Conservation (phyloP, 768 basidiomycete genomes). For the Amanita pseudoporphyria region DNA sequence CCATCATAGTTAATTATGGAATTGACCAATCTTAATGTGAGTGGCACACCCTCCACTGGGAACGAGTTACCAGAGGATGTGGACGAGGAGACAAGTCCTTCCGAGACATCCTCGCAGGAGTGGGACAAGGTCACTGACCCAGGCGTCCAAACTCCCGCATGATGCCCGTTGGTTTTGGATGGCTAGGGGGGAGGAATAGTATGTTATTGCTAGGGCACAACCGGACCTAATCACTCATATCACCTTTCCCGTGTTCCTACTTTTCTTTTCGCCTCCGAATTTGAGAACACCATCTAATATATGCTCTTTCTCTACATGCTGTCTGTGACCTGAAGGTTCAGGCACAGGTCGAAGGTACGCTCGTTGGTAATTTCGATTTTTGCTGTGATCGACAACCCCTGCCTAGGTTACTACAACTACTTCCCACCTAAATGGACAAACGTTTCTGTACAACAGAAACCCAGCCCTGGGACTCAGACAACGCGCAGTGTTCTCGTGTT, state of each 20-base stretch:
- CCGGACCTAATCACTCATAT: conserved; percentile 6
- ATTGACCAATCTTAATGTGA: conserved; percentile 36
- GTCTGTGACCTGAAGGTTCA: conserved; percentile 40
- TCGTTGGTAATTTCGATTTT: conserved; percentile 9
- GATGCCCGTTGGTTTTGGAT: conserved; percentile 16
- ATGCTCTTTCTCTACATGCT: conserved; percentile 27
- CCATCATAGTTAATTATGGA: conserved; percentile 47
- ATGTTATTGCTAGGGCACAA: conserved; percentile 16
- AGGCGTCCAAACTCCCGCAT: conserved; percentile 42
- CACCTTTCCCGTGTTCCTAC: conserved; percentile 7
- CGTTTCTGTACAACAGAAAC: conserved; percentile 44
- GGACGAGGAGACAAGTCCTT: conserved; percentile 60
- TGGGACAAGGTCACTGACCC: conserved; percentile 85
- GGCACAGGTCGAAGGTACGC: conserved; percentile 69
- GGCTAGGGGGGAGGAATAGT: conserved; percentile 9
- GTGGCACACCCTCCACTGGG: conserved; percentile 1
- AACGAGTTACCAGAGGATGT: conserved; percentile 25
- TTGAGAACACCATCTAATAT: conserved; percentile 51
- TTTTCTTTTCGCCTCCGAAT: conserved; percentile 15
- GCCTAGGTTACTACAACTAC: conserved; percentile 61
- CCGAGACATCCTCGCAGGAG: conserved; percentile 82
- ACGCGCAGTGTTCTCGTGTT: conserved; percentile 50
- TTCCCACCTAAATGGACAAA: conserved; percentile 73
- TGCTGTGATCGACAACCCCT: conserved; percentile 7
- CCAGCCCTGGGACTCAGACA: conserved; percentile 18